A percentile compares a stretch with the other conserved stretches of the same genome.
Conservation (phyloP, 2,329 filamentous ascomycete species). For the Penicillium carneum region DNA sequence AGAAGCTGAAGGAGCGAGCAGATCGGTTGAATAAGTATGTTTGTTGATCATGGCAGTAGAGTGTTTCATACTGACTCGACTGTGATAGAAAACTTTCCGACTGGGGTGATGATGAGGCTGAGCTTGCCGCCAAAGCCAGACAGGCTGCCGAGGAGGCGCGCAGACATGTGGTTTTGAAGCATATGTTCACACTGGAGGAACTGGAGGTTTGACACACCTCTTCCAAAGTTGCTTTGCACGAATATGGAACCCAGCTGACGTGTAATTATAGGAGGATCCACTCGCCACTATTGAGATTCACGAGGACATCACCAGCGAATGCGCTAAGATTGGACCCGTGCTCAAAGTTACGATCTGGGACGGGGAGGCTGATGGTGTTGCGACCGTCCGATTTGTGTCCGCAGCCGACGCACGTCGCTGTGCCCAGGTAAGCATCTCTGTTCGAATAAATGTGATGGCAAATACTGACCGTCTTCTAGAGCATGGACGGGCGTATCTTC, state of each 20-base stretch:
- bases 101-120: slow-evolving; percentile 84
- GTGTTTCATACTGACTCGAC: slow-evolving; percentile 27
- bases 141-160: neutral
- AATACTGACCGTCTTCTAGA: slow-evolving; percentile 40
- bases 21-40: slow-evolving; percentile 77
- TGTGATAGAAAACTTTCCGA: slow-evolving; percentile 78
- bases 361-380: slow-evolving; percentile 80
- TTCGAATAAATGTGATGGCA: neutral
- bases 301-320: slow-evolving; percentile 90
- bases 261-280: slow-evolving; percentile 68
- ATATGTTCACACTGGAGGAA: slow-evolving; percentile 90
- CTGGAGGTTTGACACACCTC: slow-evolving; percentile 62
- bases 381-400: slow-evolving; percentile 81
- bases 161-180: slow-evolving; percentile 77
- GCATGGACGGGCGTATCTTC: slow-evolving; percentile 83
- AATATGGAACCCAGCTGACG: slow-evolving; percentile 28
- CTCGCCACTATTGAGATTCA: slow-evolving; percentile 87
- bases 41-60: neutral
- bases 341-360: slow-evolving; percentile 93
- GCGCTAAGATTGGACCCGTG: slow-evolving; percentile 81
- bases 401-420: slow-evolving; percentile 75
- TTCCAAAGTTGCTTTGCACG: neutral
- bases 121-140: neutral
- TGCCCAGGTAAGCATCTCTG: slow-evolving; percentile 56
- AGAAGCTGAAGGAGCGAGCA: slow-evolving; percentile 88